Percentiles rank a stretch among this genome's conserved stretches.
Conservation (phyloP, 139 green algal genomes). For the Raphidocelis subcapitata region DNA sequence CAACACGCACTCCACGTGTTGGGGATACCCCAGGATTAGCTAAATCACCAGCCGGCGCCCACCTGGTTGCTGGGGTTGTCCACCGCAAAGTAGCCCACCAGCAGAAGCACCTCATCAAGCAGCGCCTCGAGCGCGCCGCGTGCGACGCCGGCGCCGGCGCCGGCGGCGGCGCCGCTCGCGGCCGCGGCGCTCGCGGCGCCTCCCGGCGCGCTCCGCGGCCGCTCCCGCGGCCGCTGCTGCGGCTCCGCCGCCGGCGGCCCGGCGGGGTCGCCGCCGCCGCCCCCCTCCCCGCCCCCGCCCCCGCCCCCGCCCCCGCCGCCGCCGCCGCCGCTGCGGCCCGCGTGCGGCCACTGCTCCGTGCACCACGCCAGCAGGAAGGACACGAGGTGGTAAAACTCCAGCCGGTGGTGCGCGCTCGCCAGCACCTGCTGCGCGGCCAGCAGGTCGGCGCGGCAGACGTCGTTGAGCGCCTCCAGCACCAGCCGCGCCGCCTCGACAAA, state of each 20-base stretch:
- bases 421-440: constrained; percentile 45
- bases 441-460: constrained; percentile 49
- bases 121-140: constrained; percentile 31
- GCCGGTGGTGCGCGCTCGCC: constrained; percentile 33
- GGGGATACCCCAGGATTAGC: no score
- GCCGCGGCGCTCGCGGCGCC: neutral
- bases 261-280: neutral
- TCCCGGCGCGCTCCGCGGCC: neutral
- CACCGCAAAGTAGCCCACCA: constrained; percentile 49
- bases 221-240: neutral
- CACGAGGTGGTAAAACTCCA: constrained; percentile 60
- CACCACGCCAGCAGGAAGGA: constrained; percentile 27
- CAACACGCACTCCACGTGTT: no score
- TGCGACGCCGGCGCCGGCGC: neutral
- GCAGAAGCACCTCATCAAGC: constrained; percentile 54
- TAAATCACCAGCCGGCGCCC: no score
- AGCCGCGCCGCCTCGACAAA: constrained; percentile 44
- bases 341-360: neutral
- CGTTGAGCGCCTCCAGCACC: constrained; percentile 52
- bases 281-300: neutral
- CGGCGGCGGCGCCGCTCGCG: neutral
- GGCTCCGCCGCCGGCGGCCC: neutral
- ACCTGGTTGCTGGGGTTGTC: constrained; percentile 26
- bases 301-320: neutral
- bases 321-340: neutral